Conservation (phyloP, 2,329 filamentous ascomycete genomes). For the Exophiala bonariae region DNA sequence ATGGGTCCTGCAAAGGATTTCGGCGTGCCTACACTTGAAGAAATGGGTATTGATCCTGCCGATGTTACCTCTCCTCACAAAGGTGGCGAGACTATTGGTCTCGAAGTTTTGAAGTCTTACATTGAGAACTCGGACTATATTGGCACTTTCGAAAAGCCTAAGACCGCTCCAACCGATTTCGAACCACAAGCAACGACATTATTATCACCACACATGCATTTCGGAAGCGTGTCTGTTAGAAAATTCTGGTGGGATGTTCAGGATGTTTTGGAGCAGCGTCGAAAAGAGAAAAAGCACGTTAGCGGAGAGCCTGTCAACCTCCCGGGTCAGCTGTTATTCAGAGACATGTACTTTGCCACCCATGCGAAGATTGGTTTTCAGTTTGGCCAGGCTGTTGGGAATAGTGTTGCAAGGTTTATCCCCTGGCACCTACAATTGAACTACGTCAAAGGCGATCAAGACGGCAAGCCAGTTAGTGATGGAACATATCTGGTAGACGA, state of each 20-base stretch:
- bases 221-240: conserved; percentile 68
- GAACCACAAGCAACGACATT: conserved; percentile 72
- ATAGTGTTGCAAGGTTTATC: conserved; percentile 69
- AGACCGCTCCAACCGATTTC: conserved; percentile 72
- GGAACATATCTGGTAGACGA: conserved; percentile 66
- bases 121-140: conserved; percentile 65
- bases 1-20: conserved; percentile 70
- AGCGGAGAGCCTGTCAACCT: conserved; percentile 65
- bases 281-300: conserved; percentile 54
- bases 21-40: conserved; percentile 67
- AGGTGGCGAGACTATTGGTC: conserved; percentile 68
- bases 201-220: conserved; percentile 72
- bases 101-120: conserved; percentile 59
- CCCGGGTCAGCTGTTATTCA: conserved; percentile 71
- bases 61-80: conserved; percentile 64
- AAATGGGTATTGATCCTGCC: conserved; percentile 62
- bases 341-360: conserved; percentile 81
- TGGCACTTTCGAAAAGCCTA: conserved; percentile 73
- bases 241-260: conserved; percentile 72
- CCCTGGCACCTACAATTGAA: conserved; percentile 75
- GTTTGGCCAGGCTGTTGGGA: conserved; percentile 66
- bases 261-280: conserved; percentile 60
- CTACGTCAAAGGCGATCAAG: conserved; percentile 32
- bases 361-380: conserved; percentile 66
- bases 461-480: conserved; percentile 50